Evolutionary conservation across 1,284 basidiomycete genomes (phyloP), one percentile per base, ranked within the genome.

Genomic region (Ceratobasidium sp.): DNA sequence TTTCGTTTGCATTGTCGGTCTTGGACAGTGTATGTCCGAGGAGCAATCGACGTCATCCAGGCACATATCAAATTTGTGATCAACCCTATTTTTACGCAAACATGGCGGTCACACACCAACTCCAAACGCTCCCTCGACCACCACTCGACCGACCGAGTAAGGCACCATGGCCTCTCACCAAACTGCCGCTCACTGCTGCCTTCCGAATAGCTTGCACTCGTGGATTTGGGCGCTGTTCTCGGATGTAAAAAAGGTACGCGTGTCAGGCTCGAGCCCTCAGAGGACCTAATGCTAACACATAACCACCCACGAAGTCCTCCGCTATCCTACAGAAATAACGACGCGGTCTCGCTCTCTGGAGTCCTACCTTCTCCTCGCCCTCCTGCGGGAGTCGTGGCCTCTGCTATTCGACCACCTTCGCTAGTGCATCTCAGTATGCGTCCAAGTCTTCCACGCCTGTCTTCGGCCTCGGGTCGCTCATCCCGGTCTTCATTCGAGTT

Each of bases 401-500:
- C 64, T 66, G 42, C 42, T 44, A 28, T 66, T 26, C 33, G 44
- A 46, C 64, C 44, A 4, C 64, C 44, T 46, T 66, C 44, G 13
- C 64, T 44, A 5, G n/a, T 40, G 0, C 33, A 13, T 3, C 28
- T 49, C 23, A 46, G n/a, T n/a, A 66, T 66, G 64, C 33, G 64
- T 26, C 20, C 64, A 2, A 44, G 46, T 12, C 33, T 49, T n/a
- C 44, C 20, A 0, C 60, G 64, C 7, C 42, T 60, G 10, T 44
- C 28, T 4, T 42, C 26, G 51, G 55, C 67, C 51, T 58, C 69
- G 39, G 69, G 69, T 7, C 70, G 60, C 56, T 72, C 70, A 10
- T 49, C 70, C 2, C 53, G 56, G 3, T 33, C 71, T 18, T 64
- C 71, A 0, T 12, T 75, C 44, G 71, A 28, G 26, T 64, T 28